These are phyloP conservation scores for Byssoonygena ceratinophila DNA, from an alignment of 2,329 filamentous ascomycete species.

Conservation along the genomic window DNA sequence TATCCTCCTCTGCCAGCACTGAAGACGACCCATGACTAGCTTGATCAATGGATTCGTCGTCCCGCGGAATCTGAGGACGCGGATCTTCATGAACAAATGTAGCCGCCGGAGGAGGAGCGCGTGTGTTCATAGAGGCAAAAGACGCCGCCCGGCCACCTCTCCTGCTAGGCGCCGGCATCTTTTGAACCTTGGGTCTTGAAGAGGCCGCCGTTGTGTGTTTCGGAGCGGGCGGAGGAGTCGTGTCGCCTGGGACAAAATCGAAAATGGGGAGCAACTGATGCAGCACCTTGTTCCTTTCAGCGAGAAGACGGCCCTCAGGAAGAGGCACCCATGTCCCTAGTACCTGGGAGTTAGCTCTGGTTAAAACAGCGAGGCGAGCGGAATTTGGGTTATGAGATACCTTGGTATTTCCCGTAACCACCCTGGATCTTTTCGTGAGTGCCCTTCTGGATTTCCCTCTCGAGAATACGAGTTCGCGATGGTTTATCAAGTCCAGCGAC, in stretches of 20 bases:
- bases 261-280: conserved; percentile 79
- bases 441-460: conserved; percentile 93
- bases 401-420: conserved; percentile 97
- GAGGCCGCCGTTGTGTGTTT: conserved; percentile 63
- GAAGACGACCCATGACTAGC: conserved; percentile 73
- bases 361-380: background rate
- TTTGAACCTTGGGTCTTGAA: conserved; percentile 70
- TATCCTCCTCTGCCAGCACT: conserved; percentile 73
- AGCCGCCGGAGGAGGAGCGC: background rate
- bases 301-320: conserved; percentile 65
- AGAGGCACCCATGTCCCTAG: conserved; percentile 93
- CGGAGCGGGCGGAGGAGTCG: conserved; percentile 84
- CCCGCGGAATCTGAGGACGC: conserved; percentile 28
- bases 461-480: conserved; percentile 83
- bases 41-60: conserved; percentile 75
- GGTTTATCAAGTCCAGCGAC: conserved; percentile 96
- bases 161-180: conserved; percentile 39
- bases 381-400: conserved; percentile 33
- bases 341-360: background rate
- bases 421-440: conserved; percentile 96
- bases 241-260: conserved; percentile 72
- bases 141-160: conserved; percentile 27
- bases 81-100: conserved; percentile 7
- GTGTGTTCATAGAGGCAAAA: conserved; percentile 12
- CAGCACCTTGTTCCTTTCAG: conserved; percentile 75